These are phyloP conservation scores for Posidonia australis DNA, from an alignment of 106 monocot species.

Conservation along the genomic window DNA sequence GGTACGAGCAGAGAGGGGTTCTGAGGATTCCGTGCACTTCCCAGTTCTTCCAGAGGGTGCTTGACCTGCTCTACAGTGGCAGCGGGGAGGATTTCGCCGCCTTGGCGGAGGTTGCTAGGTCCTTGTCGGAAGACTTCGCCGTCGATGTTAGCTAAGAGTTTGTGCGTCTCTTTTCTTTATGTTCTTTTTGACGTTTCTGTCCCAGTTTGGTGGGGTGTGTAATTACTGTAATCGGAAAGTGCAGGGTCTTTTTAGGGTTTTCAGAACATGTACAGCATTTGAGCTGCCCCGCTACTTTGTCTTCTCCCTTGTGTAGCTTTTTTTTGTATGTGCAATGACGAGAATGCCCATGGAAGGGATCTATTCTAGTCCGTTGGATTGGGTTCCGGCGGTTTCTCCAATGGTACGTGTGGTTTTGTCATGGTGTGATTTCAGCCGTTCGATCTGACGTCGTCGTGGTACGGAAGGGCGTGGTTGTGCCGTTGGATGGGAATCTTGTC, in stretches of 20 bases:
- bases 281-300: no score
- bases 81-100: not conserved
- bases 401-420: not conserved
- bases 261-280: no score
- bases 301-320: no score
- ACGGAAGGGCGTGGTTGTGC: not conserved
- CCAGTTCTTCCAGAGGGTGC: slow-evolving; percentile 17
- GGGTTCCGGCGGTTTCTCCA: not conserved
- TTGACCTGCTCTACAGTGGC: not conserved
- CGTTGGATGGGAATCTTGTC: not conserved
- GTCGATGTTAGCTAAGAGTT: not conserved
- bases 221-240: not conserved
- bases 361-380: not conserved
- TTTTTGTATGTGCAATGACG: no score
- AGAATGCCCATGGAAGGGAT: no score
- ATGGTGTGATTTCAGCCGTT: not conserved
- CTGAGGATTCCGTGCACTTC: slow-evolving; percentile 32
- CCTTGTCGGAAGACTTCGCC: not conserved
- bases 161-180: not conserved
- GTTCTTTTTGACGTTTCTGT: not conserved
- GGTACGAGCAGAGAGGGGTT: slow-evolving; percentile 31
- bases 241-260: not conserved
- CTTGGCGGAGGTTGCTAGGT: not conserved
- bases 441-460: not conserved
- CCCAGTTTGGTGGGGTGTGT: not conserved